Base-by-base conservation (phyloP, 192 early-diverging fungal species). In the Funneliformis mosseae region DNA sequence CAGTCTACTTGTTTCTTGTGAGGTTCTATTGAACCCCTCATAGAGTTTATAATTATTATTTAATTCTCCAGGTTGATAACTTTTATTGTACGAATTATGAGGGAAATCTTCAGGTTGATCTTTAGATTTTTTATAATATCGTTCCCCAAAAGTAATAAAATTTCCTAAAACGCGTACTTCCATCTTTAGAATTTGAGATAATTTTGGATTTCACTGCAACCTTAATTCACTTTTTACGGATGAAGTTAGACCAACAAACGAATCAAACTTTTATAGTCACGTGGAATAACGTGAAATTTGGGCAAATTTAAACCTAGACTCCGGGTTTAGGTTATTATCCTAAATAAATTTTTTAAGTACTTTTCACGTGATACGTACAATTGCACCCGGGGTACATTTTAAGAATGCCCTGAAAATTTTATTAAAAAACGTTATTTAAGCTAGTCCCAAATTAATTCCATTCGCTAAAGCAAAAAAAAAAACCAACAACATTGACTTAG, bases 151-250 rank as follows among this genome's bases (percentile, higher is more conserved):
- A 55, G 78, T 50, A 71, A 71, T 10, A 33, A 79, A 79, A 60
- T 79, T 39, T 42, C 67, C 68, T 39, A 79, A 61, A 23, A 79
- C 78, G 64, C 78, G 68, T 79, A 79, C 10, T 67, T 79, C 78
- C 78, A 79, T 79, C 5, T 46, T 43, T 3, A 33, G 33, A 33
- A 33, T 33, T 33, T 33, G 33, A 2, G 68, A n/a, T 70, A 23
- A 11, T 7, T n/a, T 42, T 70, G 28, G 64, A 55, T 55, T 55
- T 55, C 50, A 55, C 18, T 55, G 50, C 50, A 55, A 55, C 18
- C 14, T 55, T 16, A 64, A 66, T 7, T 66, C 27, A 66, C 63
- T 66, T 66, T n/a, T 66, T 66, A 66, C 14, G 28, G 63, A 10
- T 18, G 16, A 21, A 55, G 21, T 55, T 55, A 7, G 33, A 33